phyloP scores from a whole-genome alignment of 306 rosid species.

The Hylodesmum podocarpum region DNA sequence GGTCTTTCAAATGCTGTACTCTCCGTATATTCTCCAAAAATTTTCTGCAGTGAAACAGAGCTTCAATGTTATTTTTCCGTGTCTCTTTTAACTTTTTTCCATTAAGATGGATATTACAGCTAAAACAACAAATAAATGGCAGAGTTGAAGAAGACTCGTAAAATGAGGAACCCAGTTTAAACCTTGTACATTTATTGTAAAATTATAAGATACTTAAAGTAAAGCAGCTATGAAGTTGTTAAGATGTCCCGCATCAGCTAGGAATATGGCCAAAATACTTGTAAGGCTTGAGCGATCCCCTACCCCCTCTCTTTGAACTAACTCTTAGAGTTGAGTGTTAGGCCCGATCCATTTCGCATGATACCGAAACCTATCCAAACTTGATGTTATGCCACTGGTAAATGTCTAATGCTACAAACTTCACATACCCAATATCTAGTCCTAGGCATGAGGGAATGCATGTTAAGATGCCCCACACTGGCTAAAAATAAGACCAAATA shows the following conservation, averaged over 20 bases:
- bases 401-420: not conserved
- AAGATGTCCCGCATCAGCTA: not conserved
- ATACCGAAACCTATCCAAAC: not conserved
- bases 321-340: not conserved
- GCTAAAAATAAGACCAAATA: not conserved
- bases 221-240: not conserved
- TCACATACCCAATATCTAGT: not conserved
- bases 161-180: not conserved
- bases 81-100: not conserved
- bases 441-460: not conserved
- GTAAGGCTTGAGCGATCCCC: not conserved
- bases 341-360: not conserved
- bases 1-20: slow-evolving; percentile 91
- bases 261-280: not conserved
- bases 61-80: slow-evolving; percentile 25
- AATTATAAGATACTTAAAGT: not conserved
- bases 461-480: not conserved
- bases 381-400: not conserved
- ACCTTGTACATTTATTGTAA: not conserved
- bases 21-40: slow-evolving; percentile 89
- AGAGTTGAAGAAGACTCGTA: not conserved
- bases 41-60: slow-evolving; percentile 57
- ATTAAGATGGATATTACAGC: not conserved
- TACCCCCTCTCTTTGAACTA: not conserved
- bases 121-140: not conserved